Percentiles rank a stretch among this genome's conserved stretches.
Evolutionary conservation across 1,284 basidiomycete species (phyloP).

Genomic region (Ustilago crameri): DNA sequence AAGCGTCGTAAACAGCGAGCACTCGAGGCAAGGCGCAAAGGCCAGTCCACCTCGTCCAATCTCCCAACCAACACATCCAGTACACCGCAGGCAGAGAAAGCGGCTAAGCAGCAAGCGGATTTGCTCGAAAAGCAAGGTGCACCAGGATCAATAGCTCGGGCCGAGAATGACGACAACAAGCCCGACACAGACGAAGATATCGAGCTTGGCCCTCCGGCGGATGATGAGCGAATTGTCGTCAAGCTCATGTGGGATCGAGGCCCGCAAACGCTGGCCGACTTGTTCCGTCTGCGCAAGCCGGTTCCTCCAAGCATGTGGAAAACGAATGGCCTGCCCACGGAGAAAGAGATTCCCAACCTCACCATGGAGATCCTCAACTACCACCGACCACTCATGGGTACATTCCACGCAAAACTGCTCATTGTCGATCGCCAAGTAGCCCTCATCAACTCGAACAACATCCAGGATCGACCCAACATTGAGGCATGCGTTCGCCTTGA

Average conservation of each 20-base stretch:
- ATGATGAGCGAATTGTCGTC: constrained; percentile 58
- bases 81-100: constrained; percentile 26
- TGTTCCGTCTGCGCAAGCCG: constrained; percentile 63
- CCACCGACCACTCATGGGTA: constrained; percentile 71
- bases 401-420: constrained; percentile 82
- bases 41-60: not conserved
- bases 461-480: constrained; percentile 72
- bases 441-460: constrained; percentile 79
- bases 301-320: constrained; percentile 62
- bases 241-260: constrained; percentile 68
- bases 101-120: constrained; percentile 24
- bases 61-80: constrained; percentile 12
- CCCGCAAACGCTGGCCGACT: constrained; percentile 61
- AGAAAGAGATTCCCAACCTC: constrained; percentile 58
- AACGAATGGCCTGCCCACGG: constrained; percentile 60
- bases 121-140: constrained; percentile 34
- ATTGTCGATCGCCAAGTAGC: constrained; percentile 80
- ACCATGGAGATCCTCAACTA: constrained; percentile 66
- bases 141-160: constrained; percentile 33
- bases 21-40: constrained; percentile 21
- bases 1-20: constrained; percentile 37
- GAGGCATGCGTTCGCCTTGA: constrained; percentile 70
- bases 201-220: constrained; percentile 35
- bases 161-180: constrained; percentile 17
- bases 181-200: constrained; percentile 18